Conservation (phyloP, 371 early-diverging fungal species). For the Saksenaea vasiformis region DNA sequence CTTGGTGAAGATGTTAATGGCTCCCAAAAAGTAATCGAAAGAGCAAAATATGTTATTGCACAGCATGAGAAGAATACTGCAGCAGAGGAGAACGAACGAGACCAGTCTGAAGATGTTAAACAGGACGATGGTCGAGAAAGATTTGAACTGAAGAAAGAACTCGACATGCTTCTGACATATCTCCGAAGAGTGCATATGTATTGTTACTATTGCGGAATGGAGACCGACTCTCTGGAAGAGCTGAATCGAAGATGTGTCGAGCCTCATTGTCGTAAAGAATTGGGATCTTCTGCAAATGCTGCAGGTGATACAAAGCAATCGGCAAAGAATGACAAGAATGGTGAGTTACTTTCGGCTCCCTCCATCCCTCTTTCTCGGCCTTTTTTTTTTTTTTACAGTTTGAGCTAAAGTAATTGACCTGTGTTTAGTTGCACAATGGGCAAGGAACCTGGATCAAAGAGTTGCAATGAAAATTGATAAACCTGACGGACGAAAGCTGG, state of each 20-base stretch:
- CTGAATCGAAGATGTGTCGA: constrained; percentile 75
- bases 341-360: too few species aligned
- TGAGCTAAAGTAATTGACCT: not conserved
- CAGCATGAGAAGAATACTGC: constrained; percentile 14
- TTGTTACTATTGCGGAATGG: constrained; percentile 91
- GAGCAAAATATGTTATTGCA: constrained; percentile 36
- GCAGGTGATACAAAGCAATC: constrained; percentile 26
- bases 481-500: constrained; percentile 66
- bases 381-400: not conserved
- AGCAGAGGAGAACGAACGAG: constrained; percentile 17
- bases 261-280: constrained; percentile 65
- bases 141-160: constrained; percentile 51
- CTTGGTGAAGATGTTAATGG: constrained; percentile 42
- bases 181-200: constrained; percentile 90
- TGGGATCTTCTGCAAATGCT: constrained; percentile 8
- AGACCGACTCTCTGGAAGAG: constrained; percentile 83
- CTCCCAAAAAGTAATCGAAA: constrained; percentile 28
- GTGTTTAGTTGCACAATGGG: constrained; percentile 51
- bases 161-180: constrained; percentile 87
- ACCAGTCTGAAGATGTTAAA: constrained; percentile 20
- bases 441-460: constrained; percentile 67
- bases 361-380: too few species aligned
- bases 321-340: constrained; percentile 24
- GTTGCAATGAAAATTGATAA: constrained; percentile 60
- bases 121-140: constrained; percentile 21